Conservation (phyloP, 2,329 filamentous ascomycete species). For the Grosmannia serpens region DNA sequence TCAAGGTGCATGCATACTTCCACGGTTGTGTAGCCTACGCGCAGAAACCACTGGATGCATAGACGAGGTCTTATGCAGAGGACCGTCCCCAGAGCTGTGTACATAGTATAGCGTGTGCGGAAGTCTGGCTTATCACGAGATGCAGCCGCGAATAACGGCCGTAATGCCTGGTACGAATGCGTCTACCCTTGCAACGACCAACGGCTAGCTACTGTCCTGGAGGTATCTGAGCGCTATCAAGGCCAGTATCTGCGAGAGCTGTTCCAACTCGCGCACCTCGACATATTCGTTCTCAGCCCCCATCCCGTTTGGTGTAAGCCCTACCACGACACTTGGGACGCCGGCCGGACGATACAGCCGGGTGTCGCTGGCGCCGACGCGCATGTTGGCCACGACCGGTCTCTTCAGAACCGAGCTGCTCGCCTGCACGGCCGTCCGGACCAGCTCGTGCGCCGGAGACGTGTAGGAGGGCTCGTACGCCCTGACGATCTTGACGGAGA, state of each 20-base stretch:
- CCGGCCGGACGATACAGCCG: neutral
- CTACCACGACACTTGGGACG: neutral
- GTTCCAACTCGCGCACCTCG: neutral
- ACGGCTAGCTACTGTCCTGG: neutral
- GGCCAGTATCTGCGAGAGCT: neutral
- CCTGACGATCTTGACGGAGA: neutral
- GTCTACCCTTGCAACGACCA: too few relatives aligned
- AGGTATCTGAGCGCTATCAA: neutral
- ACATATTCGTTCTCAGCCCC: neutral
- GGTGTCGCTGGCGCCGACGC: neutral
- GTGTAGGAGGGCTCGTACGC: neutral
- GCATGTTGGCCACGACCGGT: neutral
- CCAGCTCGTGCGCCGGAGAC: neutral
- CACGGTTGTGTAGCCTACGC: conserved; percentile 5
- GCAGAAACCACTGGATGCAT: conserved; percentile 11
- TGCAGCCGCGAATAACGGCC: too few relatives aligned
- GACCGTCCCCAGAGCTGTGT: too few relatives aligned
- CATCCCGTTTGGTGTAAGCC: neutral
- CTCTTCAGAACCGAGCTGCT: neutral
- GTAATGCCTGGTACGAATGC: too few relatives aligned
- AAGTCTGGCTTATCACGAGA: too few relatives aligned
- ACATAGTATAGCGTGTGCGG: too few relatives aligned
- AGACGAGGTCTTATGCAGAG: too few relatives aligned
- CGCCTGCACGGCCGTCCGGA: neutral
- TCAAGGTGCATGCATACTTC: conserved; percentile 9